Evolutionary conservation across 2,329 filamentous ascomycete species (phyloP), one percentile per base, ranked within the genome.

Genomic region (Alternaria hordeiaustralica): DNA sequence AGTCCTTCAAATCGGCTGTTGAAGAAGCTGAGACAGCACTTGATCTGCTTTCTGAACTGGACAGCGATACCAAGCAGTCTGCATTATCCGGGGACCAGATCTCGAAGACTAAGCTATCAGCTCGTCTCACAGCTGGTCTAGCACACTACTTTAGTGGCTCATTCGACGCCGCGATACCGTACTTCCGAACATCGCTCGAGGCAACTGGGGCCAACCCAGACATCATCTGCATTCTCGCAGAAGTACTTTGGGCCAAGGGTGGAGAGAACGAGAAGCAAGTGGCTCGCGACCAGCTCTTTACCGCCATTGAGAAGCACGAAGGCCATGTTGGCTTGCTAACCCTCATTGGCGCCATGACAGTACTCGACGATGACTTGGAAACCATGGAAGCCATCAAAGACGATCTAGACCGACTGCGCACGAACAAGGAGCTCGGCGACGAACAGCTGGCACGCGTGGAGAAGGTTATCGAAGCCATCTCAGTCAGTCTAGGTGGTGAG

Each of bases 211-310:
- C 87, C 41, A 89, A 93, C 65, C 91, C 94, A 0, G 94, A 97
- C 74, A 91, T 95, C 1, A 90, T 94, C 0, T 97, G 94, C 74
- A 85, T 97, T 12, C 85, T 98, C 12, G 92, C 94, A 0, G 93
- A 98, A 79, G 92, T 98, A 0, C 86, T 98, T 0, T 99, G 96
- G 95, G 94, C 94, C 0, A 93, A 93, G 68, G 94, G 92, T 9
- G 89, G 89, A 0, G 88, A 90, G 7, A 86, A 89, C 1, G 92
- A 94, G 59, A 88, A 90, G 50, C 88, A 90, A 54, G 89, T 92
- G 65, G 94, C 95, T 15, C 87, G 93, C 4, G 89, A 92, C 56
- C 88, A 92, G 67, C 85, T 99, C 1, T 95, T 97, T 73, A 89
- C 90, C 13, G 90, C 92, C 36, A 90, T 97, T 12, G 92, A 94